Conservation (phyloP, 768 basidiomycete genomes). For the Cyathus striatus region DNA sequence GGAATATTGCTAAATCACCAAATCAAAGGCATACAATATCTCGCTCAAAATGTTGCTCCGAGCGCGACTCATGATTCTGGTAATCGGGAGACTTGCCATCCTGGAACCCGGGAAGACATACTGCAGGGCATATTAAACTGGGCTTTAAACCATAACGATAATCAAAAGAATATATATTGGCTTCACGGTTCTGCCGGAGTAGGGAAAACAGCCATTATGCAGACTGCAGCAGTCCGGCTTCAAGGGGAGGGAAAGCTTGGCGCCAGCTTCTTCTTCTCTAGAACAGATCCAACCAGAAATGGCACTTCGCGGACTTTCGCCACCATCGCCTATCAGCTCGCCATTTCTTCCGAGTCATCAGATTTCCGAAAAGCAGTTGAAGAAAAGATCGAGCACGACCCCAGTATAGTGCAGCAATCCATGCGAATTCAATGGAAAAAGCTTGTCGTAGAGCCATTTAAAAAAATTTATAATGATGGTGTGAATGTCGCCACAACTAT, state of each 20-base stretch:
- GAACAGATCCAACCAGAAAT: slow-evolving; percentile 14
- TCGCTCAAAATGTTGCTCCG: background rate
- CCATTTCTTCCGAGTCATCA: slow-evolving; percentile 2
- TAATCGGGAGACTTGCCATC: background rate
- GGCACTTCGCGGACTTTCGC: slow-evolving; percentile 17
- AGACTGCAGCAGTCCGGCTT: slow-evolving; percentile 10
- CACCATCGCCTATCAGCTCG: slow-evolving; percentile 21
- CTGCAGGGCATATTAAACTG: slow-evolving; percentile 1
- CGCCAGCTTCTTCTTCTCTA: slow-evolving; percentile 27
- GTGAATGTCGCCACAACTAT: background rate
- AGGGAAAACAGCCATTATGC: slow-evolving; percentile 16
- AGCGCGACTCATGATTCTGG: background rate
- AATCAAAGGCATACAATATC: background rate
- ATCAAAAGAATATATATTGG: slow-evolving; percentile 8
- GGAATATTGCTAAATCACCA: background rate
- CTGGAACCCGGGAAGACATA: background rate
- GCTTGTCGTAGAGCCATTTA: slow-evolving; percentile 9
- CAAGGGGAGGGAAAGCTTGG: slow-evolving; percentile 11
- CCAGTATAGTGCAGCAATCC: slow-evolving; percentile 7
- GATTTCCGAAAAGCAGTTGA: slow-evolving; percentile 5
- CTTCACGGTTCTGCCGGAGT: slow-evolving; percentile 14
- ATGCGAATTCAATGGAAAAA: slow-evolving; percentile 9
- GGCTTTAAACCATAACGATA: background rate
- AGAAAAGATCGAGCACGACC: slow-evolving; percentile 7
- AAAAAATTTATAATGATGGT: background rate